phyloP scores from a whole-genome alignment of 192 early-diverging fungal species.

The Rhizophagus sp. region DNA sequence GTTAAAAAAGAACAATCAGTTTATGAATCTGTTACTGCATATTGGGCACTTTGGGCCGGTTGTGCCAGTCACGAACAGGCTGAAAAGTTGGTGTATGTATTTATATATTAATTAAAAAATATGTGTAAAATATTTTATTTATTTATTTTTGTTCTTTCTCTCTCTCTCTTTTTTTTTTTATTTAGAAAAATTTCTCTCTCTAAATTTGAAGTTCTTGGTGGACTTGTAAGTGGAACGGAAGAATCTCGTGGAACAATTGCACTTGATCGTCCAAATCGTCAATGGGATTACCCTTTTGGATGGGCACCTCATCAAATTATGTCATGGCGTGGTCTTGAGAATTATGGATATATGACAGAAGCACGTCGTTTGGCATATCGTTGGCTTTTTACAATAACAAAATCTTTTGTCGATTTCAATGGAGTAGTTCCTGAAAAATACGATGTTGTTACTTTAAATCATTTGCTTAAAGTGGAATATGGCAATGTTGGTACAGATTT shows the following conservation, averaged over 20 bases:
- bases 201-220: conserved; percentile 89
- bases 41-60: conserved; percentile 93
- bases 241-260: conserved; percentile 80
- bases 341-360: conserved; percentile 76
- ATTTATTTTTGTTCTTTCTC: conserved; percentile 16
- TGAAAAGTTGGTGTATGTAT: conserved; percentile 61
- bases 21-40: conserved; percentile 88
- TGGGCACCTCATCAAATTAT: conserved; percentile 99
- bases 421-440: conserved; percentile 98
- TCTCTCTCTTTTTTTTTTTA: neutral
- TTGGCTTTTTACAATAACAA: conserved; percentile 94
- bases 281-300: conserved; percentile 94
- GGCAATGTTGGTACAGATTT: conserved; percentile 96
- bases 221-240: conserved; percentile 91
- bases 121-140: neutral
- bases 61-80: conserved; percentile 78
- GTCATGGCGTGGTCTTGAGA: conserved; percentile 87
- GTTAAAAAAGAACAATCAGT: conserved; percentile 57
- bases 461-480: conserved; percentile 92
- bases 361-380: conserved; percentile 85
- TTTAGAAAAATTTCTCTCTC: conserved; percentile 53
- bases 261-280: conserved; percentile 85
- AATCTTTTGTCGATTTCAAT: conserved; percentile 95
- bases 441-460: conserved; percentile 89
- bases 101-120: neutral